A percentile compares a stretch with the other conserved stretches of the same genome.
phyloP scores from a whole-genome alignment of 805 yeast genomes.

The Pichia deserticola region DNA sequence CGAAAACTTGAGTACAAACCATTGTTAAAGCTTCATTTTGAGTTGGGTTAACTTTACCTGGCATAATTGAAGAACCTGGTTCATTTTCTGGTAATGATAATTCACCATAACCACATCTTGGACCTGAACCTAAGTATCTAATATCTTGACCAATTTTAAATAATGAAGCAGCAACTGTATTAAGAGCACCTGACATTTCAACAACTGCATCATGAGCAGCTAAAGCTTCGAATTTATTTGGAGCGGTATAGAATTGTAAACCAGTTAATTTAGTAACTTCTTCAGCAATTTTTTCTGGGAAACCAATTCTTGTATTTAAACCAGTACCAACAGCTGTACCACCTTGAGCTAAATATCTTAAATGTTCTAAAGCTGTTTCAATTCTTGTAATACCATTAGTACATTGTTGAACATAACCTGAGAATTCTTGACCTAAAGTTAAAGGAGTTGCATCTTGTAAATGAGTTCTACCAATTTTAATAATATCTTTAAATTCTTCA shows the following conservation, averaged over 20 bases:
- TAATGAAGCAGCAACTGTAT: constrained; percentile 88
- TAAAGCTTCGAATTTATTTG: constrained; percentile 97
- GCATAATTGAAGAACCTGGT: constrained; percentile 99
- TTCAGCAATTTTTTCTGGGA: constrained; percentile 78
- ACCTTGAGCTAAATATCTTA: constrained; percentile 90
- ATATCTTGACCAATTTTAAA: constrained; percentile 97
- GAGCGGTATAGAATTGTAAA: constrained; percentile 84
- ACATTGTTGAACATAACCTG: constrained; percentile 92
- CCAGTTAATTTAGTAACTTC: constrained; percentile 85
- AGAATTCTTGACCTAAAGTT: constrained; percentile 96
- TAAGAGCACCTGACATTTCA: constrained; percentile 94
- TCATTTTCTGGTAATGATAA: constrained; percentile 93
- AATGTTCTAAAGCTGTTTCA: constrained; percentile 65
- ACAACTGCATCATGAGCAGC: constrained; percentile 99
- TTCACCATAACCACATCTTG: constrained; percentile 99
- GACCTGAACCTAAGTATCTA: constrained; percentile 97
- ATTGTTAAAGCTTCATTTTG: constrained; percentile 98
- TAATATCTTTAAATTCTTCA: constrained; percentile 79
- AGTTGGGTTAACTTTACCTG: constrained; percentile 98
- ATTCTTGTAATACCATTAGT: constrained; percentile 86
- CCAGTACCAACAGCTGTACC: constrained; percentile 99
- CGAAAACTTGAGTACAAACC: constrained; percentile 97
- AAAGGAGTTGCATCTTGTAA: constrained; percentile 98
- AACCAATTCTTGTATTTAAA: constrained; percentile 87
- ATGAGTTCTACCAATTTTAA: constrained; percentile 98